Base-by-base conservation (phyloP, 768 basidiomycete genomes). In the Hypsizygus marmoreus region DNA sequence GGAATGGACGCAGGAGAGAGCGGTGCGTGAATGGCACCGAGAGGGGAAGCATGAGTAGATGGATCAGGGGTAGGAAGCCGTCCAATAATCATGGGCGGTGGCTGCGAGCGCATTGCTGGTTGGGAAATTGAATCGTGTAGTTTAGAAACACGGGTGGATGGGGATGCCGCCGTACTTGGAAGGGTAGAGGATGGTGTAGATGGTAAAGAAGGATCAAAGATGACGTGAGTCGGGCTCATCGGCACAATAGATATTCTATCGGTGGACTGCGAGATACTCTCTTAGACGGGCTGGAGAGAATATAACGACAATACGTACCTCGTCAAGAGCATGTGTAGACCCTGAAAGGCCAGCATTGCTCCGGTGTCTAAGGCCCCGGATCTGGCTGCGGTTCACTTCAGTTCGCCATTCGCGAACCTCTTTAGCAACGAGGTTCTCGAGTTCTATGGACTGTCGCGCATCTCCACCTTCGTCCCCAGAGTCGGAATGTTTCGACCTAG, bases 321-420 rank as follows among this genome's bases (percentile, higher is more conserved):
- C 78, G 37, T 78, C 75, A 43, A 80, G 55, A 7, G 69, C 54
- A 47, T 58, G 57, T 52, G 43, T 55, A 50, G 50, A 60, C 37
- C 44, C 49, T 43, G 46, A 42, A 35, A 29, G 12, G 29, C 39
- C 48, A 11, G 36, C 36, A 31, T 61, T 63, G 31, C 55, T 65
- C 36, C 74, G 57, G 44, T 66, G 69, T 49, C 70, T 58, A 20
- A 69, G 54, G 20, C 49, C 47, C 23, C 59, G 56, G 14, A 45
- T 49, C 49, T 54, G 50, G 26, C 62, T 68, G 47, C 60, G 63
- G 43, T 70, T 60, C 0, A 70, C 68, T 41, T 74, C 65, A 10
- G 62, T 70, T 45, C 79, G 65, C 83, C 82, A 81, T 61, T 77
- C 76, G 14, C 67, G 65, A 9, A 79, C 70, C 53, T 82, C 80